Conservation (phyloP, 1,284 basidiomycete genomes). For the Moesziomyces globuligerus region DNA sequence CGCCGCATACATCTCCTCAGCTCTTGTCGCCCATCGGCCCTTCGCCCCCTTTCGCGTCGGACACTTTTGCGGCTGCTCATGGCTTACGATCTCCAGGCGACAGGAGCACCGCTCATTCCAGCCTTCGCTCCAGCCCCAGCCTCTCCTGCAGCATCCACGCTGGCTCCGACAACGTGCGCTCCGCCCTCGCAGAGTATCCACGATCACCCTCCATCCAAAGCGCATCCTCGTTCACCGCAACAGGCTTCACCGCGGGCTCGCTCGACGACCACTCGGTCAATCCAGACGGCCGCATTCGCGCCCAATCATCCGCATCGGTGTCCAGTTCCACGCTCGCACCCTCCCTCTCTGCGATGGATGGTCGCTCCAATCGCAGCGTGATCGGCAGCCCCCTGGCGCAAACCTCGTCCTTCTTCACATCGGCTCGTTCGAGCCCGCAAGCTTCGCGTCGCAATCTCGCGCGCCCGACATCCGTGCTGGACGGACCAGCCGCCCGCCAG, state of each 20-base stretch:
- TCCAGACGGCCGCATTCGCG: slow-evolving; percentile 1
- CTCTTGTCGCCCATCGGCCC: slow-evolving; percentile 22
- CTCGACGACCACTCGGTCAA: slow-evolving; percentile 8
- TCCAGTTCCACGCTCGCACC: slow-evolving; percentile 3
- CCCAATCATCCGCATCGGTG: slow-evolving; percentile 12
- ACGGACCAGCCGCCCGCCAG: not conserved
- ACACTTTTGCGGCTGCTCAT: slow-evolving; percentile 1
- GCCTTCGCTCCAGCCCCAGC: slow-evolving; percentile 22
- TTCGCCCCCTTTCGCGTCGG: slow-evolving; percentile 10
- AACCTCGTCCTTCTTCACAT: slow-evolving; percentile 2
- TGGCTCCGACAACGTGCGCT: slow-evolving; percentile 1
- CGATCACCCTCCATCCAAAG: slow-evolving; percentile 27
- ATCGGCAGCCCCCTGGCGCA: slow-evolving; percentile 19
- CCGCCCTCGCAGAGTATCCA: slow-evolving; percentile 22
- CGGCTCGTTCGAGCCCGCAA: slow-evolving; percentile 14
- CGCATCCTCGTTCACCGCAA: slow-evolving; percentile 18
- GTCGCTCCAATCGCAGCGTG: slow-evolving; percentile 9
- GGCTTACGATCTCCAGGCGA: slow-evolving; percentile 2
- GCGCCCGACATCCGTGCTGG: slow-evolving; percentile 2
- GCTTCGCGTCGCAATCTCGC: slow-evolving; percentile 1
- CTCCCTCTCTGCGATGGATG: slow-evolving; percentile 3
- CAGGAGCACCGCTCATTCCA: slow-evolving; percentile 13
- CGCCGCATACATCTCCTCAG: slow-evolving; percentile 6
- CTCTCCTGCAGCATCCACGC: slow-evolving; percentile 8
- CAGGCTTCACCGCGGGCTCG: slow-evolving; percentile 7